Base-by-base conservation (phyloP, 306 rosid species). In the Gastrolobium bilobum region DNA sequence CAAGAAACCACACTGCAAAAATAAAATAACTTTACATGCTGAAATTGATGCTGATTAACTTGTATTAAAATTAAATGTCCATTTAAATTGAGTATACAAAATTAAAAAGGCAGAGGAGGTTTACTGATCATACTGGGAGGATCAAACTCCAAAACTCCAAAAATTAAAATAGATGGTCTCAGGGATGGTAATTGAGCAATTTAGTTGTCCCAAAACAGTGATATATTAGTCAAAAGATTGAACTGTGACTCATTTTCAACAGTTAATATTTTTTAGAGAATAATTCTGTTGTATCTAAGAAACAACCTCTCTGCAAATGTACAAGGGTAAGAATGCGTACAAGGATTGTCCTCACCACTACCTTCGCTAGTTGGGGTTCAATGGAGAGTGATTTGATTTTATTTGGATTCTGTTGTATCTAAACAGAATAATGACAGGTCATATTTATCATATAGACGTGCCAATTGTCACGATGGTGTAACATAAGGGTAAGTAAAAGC, bases 1-100 rank as follows among this genome's bases (percentile, higher is more conserved):
- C 43, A 79, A 63, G 77, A 59, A 76, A 81, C 50, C 68, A 51
- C 9, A 14, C 33, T 15, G 31, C 31, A 80, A 77, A 78, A 29
- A 33, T 10, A 64, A 38, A 52, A 57, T 43, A 61, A 57, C 58
- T 70, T 46, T 39, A 76, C 9, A 38, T 13, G 70, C 75, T 74
- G 67, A 72, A 62, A 73, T 7, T 46, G 53, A 15, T 81, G 60
- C 56, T 40, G n/a, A 48, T 34, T 37, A 63, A 60, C 67, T 70
- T 73, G 78, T 71, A 63, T 34, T 33, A 56, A 54, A 62, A 26
- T 59, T 33, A 37, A 65, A 15, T 68, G 47, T 60, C 43, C 67
- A 13, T 11, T 60, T 68, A 31, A 73, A 75, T 47, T 31, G 14
- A 52, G 29, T 53, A 26, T 40, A 73, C 2, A 14, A 60, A 77